These are phyloP conservation scores for Cytospora piceae DNA, from an alignment of 2,329 filamentous ascomycete genomes.

Conservation along the genomic window DNA sequence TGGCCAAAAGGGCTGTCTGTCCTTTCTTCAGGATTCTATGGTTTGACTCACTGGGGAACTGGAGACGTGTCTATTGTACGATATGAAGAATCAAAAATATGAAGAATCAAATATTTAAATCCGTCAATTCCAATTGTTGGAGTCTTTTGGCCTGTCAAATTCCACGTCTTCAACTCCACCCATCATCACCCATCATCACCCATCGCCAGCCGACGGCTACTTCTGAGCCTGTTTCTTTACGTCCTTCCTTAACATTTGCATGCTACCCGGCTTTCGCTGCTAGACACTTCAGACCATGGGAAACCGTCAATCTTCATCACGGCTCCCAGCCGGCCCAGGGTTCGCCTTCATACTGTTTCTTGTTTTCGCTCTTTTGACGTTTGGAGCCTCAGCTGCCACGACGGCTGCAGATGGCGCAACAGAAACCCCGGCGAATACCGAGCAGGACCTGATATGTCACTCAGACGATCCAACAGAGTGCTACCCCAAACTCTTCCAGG, in stretches of 20 bases:
- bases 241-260: neutral
- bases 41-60: slow-evolving; percentile 32
- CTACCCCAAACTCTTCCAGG: slow-evolving; percentile 66
- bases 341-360: slow-evolving; percentile 21
- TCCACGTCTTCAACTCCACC: neutral
- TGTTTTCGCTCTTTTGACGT: slow-evolving; percentile 22
- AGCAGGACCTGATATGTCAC: slow-evolving; percentile 65
- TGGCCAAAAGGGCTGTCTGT: slow-evolving; percentile 32
- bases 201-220: neutral
- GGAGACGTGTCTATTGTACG: slow-evolving; percentile 22
- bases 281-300: slow-evolving; percentile 5
- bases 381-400: slow-evolving; percentile 18
- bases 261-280: neutral
- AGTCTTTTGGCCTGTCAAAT: neutral
- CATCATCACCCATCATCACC: neutral
- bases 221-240: neutral
- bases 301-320: neutral
- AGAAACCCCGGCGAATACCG: neutral
- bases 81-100: neutral
- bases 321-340: slow-evolving; percentile 12
- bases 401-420: slow-evolving; percentile 6
- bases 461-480: slow-evolving; percentile 63
- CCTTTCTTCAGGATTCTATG: slow-evolving; percentile 37
- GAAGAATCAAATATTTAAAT: slow-evolving; percentile 2
- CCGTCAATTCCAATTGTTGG: neutral